Conservation (phyloP, 768 basidiomycete genomes). For the Termitomyces sp. region DNA sequence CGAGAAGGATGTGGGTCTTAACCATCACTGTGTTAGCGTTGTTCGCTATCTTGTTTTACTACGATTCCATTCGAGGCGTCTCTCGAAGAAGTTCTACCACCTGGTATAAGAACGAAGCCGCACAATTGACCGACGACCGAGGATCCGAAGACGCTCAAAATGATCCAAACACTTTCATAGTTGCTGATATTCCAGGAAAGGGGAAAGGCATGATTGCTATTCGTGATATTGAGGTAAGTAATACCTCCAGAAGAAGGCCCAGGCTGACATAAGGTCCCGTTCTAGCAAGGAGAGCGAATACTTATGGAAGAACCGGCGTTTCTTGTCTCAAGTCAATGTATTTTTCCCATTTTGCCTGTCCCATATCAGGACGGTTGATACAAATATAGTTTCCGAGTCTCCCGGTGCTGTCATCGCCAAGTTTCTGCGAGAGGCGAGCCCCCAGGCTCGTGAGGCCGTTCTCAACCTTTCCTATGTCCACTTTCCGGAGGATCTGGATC, state of each 20-base stretch:
- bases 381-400: conserved; percentile 33
- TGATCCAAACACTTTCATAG: conserved; percentile 22
- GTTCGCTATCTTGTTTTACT: neutral
- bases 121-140: neutral
- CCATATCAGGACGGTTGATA: neutral
- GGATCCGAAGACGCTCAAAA: neutral
- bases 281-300: conserved; percentile 51
- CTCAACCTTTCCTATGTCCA: conserved; percentile 54
- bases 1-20: neutral
- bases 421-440: conserved; percentile 26
- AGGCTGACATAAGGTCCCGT: neutral
- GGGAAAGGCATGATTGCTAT: conserved; percentile 51
- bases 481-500: conserved; percentile 36
- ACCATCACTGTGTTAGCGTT: neutral
- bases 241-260: neutral
- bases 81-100: neutral
- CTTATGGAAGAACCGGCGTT: conserved; percentile 53
- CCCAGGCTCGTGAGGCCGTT: conserved; percentile 34
- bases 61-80: neutral
- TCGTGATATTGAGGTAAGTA: conserved; percentile 43
- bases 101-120: neutral
- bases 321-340: conserved; percentile 44
- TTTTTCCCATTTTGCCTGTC: conserved; percentile 12
- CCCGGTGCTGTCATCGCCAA: conserved; percentile 39
- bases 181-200: conserved; percentile 46